Evolutionary conservation across 1,284 basidiomycete genomes (phyloP), one percentile per base, ranked within the genome.

Genomic region (Ceratobasidium sp.): DNA sequence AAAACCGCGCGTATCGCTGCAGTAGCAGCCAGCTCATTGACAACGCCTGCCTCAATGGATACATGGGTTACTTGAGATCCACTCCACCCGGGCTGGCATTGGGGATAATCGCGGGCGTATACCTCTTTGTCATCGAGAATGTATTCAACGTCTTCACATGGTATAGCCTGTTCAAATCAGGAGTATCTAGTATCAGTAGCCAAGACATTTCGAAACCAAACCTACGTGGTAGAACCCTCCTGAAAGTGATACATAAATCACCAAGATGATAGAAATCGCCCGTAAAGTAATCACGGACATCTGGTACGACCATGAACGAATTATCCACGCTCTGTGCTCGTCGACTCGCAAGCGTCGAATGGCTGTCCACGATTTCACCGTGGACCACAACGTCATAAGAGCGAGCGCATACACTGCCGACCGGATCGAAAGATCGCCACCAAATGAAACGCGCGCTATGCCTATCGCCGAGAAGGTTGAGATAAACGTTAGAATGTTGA

Each of bases 401-500:
- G 51, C 65, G 4, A 69, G 37, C 2, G 27, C 11, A 46, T 54
- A 56, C 5, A 24, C 14, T 13, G 2, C 31, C 34, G 37, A 7
- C 34, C 43, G 65, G 39, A 69, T 69, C 22, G 65, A 54, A 27
- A 58, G 34, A 39, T 69, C 65, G n/a, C 65, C 65, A 8, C 65
- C 65, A 43, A 41, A 69, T 37, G 65, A 54, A 16, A 56, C 65
- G 24, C 39, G 53, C 34, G 65, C 65, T 6, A 69, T 58, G 14
- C 65, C 65, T 22, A 51, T 56, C 19, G 53, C 51, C 8, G 49
- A 39, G 2, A 49, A n/a, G 24, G 62, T 64, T 53, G 65, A 69
- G 14, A 69, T 31, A 39, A 69, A 54, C 5, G 51, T 69, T n/a
- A 69, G n/a, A 11, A 69, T 43, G 65, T 69, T 69, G 39, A 69